phyloP scores from a whole-genome alignment of 2,329 filamentous ascomycete genomes.

The Esteya vermicola region DNA sequence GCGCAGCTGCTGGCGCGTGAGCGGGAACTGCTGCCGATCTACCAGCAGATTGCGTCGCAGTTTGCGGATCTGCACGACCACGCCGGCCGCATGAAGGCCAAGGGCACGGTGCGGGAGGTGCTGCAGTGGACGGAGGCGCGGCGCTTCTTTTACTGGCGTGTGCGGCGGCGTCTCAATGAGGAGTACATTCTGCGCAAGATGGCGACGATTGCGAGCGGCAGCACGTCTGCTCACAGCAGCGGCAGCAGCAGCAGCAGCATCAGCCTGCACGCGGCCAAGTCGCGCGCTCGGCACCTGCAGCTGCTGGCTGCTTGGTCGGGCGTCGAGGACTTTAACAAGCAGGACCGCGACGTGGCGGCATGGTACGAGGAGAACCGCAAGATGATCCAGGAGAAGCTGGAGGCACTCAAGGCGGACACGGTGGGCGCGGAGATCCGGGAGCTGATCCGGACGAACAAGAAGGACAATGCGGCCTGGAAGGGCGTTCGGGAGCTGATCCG shows the following conservation, averaged over 20 bases:
- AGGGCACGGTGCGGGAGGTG: constrained; percentile 75
- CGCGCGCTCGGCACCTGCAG: constrained; percentile 54
- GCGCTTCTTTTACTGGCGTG: constrained; percentile 99
- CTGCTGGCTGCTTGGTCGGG: constrained; percentile 73
- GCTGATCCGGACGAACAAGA: constrained; percentile 51
- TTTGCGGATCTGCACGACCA: constrained; percentile 97
- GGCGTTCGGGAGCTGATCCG: constrained; percentile 75
- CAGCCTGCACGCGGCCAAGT: constrained; percentile 23
- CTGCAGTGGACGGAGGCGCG: constrained; percentile 81
- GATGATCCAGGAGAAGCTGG: constrained; percentile 68
- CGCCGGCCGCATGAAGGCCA: constrained; percentile 94
- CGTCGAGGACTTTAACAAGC: constrained; percentile 59
- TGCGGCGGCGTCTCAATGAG: constrained; percentile 90
- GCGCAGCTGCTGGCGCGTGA: constrained; percentile 73
- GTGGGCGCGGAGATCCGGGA: constrained; percentile 51
- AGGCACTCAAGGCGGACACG: constrained; percentile 62
- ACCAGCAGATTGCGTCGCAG: constrained; percentile 88
- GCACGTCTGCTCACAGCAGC: constrained; percentile 10
- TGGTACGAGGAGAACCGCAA: constrained; percentile 97
- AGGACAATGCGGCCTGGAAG: constrained; percentile 63
- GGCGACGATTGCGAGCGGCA: constrained; percentile 25
- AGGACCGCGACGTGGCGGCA: constrained; percentile 71
- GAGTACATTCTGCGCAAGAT: constrained; percentile 94
- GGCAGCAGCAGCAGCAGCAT: constrained; percentile 16
- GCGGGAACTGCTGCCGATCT: constrained; percentile 79